Base-by-base conservation (phyloP, 805 yeast genomes). In the Ogataea nakhonphanomensis region DNA sequence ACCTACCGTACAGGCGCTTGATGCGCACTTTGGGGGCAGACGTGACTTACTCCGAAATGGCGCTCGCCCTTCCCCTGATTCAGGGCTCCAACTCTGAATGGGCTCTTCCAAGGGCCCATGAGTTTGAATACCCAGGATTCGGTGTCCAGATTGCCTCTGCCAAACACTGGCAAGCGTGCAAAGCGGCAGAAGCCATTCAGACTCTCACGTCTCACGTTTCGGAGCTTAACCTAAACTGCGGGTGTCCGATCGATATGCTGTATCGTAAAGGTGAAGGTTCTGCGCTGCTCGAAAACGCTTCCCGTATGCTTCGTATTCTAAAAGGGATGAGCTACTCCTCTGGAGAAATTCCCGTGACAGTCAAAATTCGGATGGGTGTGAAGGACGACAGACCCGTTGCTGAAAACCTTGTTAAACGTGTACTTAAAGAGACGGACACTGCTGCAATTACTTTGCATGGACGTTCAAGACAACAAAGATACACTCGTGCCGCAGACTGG, bases 231-330 rank as follows among this genome's bases (percentile, higher is more conserved):
- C 73, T 93, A 55, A 93, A 93, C 65, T 84, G 95, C 58, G 99
- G 99, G 2, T 93, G 99, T 62, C 99, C 99, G 11, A 93, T 93
- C 51, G 99, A 95, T 59, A 71, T 93, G 53, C 69, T 93, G n/a
- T 93, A 81, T 62, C 78, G 91, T 51, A 88, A 85, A 58, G 99
- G 99, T 29, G 95, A 95, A 46, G 99, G 99, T 2, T 81, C 95
- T 26, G 98, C 96, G 0, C 72, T 93, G 39, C 67, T 93, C 71
- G 97, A 89, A 48, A 88, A 85, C 54, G 95, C 95, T 8, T 81
- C 95, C 3, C 78, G 86, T 55, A 65, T 90, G 64, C 58, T 84
- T 30, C 73, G 95, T 49, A 80, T 89, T 54, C 66, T 91, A 34
- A 81, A 84, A 54, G 88, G 93, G 3, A 93, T 93, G 97, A 85